Evolutionary conservation across 2,329 filamentous ascomycete genomes (phyloP).

Genomic region (Sarocladium oryzae): DNA sequence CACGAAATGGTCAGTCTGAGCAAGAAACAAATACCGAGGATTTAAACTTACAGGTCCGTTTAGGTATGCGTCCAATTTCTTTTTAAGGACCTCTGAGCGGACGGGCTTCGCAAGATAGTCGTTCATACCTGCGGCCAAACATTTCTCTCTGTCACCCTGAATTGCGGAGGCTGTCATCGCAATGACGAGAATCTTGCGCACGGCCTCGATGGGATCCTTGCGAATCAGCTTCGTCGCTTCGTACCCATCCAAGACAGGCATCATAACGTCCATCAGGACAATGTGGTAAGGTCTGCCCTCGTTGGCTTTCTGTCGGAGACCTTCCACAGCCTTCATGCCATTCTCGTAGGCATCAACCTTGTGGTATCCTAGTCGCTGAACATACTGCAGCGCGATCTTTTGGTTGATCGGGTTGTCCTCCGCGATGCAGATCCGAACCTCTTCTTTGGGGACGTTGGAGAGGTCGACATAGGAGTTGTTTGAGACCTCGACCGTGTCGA

Average conservation of each 20-base stretch:
- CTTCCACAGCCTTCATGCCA: conserved; percentile 80
- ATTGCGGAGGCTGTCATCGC: conserved; percentile 97
- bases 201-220: conserved; percentile 65
- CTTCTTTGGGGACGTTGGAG: conserved; percentile 64
- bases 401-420: conserved; percentile 96
- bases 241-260: conserved; percentile 90
- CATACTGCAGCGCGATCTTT: conserved; percentile 87
- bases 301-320: conserved; percentile 64
- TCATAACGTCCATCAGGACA: conserved; percentile 93
- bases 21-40: no score
- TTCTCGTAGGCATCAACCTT: conserved; percentile 83
- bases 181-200: conserved; percentile 83
- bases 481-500: conserved; percentile 10
- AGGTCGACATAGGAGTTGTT: conserved; percentile 55
- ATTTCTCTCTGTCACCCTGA: conserved; percentile 90
- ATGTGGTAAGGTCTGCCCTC: conserved; percentile 79
- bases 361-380: conserved; percentile 76
- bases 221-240: conserved; percentile 82
- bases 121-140: conserved; percentile 94
- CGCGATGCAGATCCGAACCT: conserved; percentile 84
- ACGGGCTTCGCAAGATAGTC: conserved; percentile 96
- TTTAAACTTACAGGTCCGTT: conserved; percentile 28
- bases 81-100: conserved; percentile 77
- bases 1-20: background rate
- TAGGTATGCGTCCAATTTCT: conserved; percentile 63